Evolutionary conservation across 768 basidiomycete genomes (phyloP).

Genomic region (Tulasnella sp.): DNA sequence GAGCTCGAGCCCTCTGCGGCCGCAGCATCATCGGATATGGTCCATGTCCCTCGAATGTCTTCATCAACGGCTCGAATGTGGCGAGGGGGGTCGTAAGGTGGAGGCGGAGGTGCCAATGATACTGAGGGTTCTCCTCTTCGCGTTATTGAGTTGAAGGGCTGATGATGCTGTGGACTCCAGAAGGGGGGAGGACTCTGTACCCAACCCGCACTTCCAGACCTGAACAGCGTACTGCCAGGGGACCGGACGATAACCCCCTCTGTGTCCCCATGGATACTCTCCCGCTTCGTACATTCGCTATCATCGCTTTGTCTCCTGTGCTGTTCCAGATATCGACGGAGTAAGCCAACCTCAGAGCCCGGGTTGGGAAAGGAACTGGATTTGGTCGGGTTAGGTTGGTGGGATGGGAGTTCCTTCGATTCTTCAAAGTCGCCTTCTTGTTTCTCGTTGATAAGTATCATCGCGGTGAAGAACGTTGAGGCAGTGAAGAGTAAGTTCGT

Average conservation of each 20-base stretch:
- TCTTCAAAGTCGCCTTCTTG: neutral
- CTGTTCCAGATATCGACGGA: neutral
- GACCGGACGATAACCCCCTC: neutral
- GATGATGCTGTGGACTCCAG: neutral
- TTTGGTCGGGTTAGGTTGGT: neutral
- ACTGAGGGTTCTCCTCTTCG: neutral
- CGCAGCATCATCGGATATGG: neutral
- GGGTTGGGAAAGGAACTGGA: neutral
- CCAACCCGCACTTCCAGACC: neutral
- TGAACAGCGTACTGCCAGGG: neutral
- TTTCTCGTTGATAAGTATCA: constrained; percentile 13
- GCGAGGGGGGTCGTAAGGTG: neutral
- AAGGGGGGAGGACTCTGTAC: neutral
- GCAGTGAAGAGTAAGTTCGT: neutral
- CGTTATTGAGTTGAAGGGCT: neutral
- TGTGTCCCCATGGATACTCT: neutral
- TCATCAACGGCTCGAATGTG: neutral
- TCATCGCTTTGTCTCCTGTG: neutral
- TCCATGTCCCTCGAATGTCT: neutral
- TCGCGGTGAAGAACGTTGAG: neutral
- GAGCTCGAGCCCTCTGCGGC: neutral
- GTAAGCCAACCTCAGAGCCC: neutral
- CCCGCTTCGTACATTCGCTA: neutral
- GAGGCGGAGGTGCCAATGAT: neutral
- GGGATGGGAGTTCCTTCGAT: neutral